Conservation (phyloP, 345 rosid species). For the Lumnitzera racemosa region DNA sequence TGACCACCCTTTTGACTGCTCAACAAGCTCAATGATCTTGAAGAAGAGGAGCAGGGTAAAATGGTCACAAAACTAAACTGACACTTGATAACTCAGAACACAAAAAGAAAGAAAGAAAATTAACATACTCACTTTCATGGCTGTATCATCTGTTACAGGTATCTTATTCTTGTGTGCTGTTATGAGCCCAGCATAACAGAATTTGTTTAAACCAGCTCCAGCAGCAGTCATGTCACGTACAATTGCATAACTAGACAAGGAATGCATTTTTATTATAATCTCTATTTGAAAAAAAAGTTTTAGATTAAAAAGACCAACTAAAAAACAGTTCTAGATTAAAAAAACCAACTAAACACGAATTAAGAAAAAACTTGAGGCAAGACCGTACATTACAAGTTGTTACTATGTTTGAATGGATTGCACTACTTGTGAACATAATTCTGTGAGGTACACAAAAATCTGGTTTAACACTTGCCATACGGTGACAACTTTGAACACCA, state of each 20-base stretch:
- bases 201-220: constrained; percentile 86
- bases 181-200: constrained; percentile 96
- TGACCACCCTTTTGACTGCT: constrained; percentile 89
- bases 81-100: neutral
- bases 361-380: neutral
- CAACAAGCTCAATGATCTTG: constrained; percentile 82
- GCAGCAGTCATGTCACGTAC: constrained; percentile 98
- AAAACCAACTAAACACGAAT: too few relatives aligned
- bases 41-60: constrained; percentile 12
- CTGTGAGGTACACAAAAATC: too few relatives aligned
- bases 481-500: too few relatives aligned
- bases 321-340: too few relatives aligned
- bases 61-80: neutral
- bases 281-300: neutral
- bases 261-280: neutral
- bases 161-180: constrained; percentile 68
- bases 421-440: too few relatives aligned
- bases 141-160: constrained; percentile 55
- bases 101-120: neutral
- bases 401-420: too few relatives aligned
- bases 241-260: constrained; percentile 57
- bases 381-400: neutral
- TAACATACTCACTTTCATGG: constrained; percentile 45
- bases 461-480: too few relatives aligned
- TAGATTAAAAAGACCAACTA: neutral